phyloP scores from a whole-genome alignment of 768 basidiomycete genomes.

The Phylloporus sp. region DNA sequence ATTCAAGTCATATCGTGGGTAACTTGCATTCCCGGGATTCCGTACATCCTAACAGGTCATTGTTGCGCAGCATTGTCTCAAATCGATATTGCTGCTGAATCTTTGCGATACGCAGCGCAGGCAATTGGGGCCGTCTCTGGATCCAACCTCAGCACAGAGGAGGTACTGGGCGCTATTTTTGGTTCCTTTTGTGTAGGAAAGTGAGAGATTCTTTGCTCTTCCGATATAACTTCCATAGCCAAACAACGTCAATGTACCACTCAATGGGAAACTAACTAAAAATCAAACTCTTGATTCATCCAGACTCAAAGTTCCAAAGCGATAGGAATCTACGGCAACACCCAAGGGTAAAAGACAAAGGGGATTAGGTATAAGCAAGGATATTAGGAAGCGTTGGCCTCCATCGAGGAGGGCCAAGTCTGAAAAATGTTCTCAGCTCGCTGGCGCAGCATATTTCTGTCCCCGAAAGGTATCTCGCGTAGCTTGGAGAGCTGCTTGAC shows the following conservation, averaged over 20 bases:
- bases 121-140: constrained; percentile 87
- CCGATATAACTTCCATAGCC: neutral
- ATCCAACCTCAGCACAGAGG: constrained; percentile 67
- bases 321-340: neutral
- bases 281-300: neutral
- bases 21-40: neutral
- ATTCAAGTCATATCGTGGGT: constrained; percentile 29
- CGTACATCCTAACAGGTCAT: neutral
- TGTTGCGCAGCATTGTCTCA: constrained; percentile 53
- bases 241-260: constrained; percentile 1
- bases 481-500: constrained; percentile 25
- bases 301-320: neutral
- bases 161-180: constrained; percentile 80
- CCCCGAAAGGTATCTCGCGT: constrained; percentile 29
- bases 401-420: constrained; percentile 11
- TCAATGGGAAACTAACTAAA: neutral
- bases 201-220: constrained; percentile 26
- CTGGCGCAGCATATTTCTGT: constrained; percentile 24
- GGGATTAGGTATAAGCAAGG: constrained; percentile 8
- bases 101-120: constrained; percentile 79
- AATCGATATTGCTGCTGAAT: constrained; percentile 80
- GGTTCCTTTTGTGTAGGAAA: constrained; percentile 89
- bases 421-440: constrained; percentile 16
- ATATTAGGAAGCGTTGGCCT: neutral
- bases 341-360: constrained; percentile 1